Conservation (phyloP, 768 basidiomycete species). For the Thelephora ganbajun region DNA sequence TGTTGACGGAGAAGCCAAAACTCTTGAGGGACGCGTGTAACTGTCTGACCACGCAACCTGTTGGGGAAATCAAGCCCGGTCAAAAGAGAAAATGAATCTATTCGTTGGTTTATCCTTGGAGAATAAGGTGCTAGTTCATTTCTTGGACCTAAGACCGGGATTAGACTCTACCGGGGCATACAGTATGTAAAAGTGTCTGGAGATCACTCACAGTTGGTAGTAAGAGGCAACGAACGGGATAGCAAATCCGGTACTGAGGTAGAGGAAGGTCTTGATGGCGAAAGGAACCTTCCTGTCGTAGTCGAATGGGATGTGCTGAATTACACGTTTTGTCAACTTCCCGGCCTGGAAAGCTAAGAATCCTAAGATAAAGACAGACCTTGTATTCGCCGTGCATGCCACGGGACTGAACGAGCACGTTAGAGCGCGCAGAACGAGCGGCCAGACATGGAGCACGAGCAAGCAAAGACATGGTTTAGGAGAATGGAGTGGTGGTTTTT, state of each 20-base stretch:
- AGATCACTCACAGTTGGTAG: slow-evolving; percentile 47
- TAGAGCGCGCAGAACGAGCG: background rate
- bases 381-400: slow-evolving; percentile 12
- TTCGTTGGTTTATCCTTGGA: background rate
- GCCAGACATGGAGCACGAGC: background rate
- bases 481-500: too few relatives aligned
- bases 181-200: background rate
- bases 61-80: background rate
- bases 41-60: slow-evolving; percentile 32
- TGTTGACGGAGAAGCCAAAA: slow-evolving; percentile 46
- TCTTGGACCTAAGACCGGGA: background rate
- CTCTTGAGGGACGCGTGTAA: slow-evolving; percentile 55
- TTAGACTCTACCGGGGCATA: slow-evolving; percentile 1
- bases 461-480: background rate
- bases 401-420: background rate
- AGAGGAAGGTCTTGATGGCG: slow-evolving; percentile 31
- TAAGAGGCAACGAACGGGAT: slow-evolving; percentile 52
- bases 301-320: slow-evolving; percentile 21
- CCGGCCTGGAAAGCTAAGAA: slow-evolving; percentile 4
- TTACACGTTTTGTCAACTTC: background rate
- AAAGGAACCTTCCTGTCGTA: slow-evolving; percentile 16
- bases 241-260: slow-evolving; percentile 42
- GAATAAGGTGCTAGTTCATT: background rate
- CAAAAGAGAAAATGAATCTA: background rate
- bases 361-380: slow-evolving; percentile 30